Base-by-base conservation (phyloP, 108 stramenopile species). In the Stephanodiscus triporus region DNA sequence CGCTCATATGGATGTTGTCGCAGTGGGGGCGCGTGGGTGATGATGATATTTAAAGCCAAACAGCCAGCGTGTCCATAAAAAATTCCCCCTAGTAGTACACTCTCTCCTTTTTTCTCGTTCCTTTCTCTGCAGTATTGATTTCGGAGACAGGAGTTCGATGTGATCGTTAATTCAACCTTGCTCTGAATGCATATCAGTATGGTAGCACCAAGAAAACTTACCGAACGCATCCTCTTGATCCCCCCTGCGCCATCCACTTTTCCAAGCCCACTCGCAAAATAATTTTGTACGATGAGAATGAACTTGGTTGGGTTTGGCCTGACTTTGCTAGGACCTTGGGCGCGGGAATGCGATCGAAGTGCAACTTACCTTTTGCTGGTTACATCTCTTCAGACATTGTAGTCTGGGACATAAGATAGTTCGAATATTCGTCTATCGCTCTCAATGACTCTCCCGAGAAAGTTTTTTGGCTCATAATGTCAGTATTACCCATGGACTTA, bases 41-140 rank as follows among this genome's bases (percentile, higher is more conserved):
- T 14, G 11, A 6, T 59, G 30, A 11, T 37, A 29, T 34, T 19
- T n/a, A n/a, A n/a, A n/a, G n/a, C n/a, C n/a, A n/a, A n/a, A n/a
- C n/a, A n/a, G n/a, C 93, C 93, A 1, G 88, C 87, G 54, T 94
- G 93, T 13, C 93, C 93, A 78, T 94, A 90, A 80, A 90, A 82
- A 5, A 94, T 88, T 20, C 89, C 93, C n/a, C 86, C 81, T 4
- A 94, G 48, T 8, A 91, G 58, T 6, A 88, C 76, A 50, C 84
- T 80, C 36, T 74, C 61, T 50, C 86, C 77, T n/a, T 75, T 68
- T 26, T 66, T 57, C 60, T 81, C 74, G 45, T 89, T 83, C 48
- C 40, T 45, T 27, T 30, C 89, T 87, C 38, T 89, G 86, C 17
- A 91, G 70, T 20, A 94, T 78, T 75, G 32, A 48, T 56, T 63